phyloP scores from a whole-genome alignment of 176 grass and related monocot genomes.

The Cenchrus fungigraminus region DNA sequence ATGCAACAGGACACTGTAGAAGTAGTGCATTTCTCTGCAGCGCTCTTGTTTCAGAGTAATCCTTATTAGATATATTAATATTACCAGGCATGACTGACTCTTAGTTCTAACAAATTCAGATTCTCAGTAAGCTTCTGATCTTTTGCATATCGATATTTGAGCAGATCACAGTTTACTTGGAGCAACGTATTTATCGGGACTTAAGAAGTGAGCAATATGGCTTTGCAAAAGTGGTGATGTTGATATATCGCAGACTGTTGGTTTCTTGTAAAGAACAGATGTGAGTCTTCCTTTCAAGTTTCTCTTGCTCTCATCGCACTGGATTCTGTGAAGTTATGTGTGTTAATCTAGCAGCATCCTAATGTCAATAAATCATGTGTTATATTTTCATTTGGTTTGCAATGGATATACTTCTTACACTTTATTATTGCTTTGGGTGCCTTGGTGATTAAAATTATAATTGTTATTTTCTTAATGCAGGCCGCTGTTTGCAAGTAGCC shows the following conservation, averaged over 20 bases:
- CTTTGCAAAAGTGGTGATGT: slow-evolving; percentile 85
- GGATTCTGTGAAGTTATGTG: slow-evolving; percentile 8
- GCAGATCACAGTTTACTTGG: slow-evolving; percentile 90
- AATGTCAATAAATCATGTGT: slow-evolving; percentile 8
- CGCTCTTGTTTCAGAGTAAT: background rate
- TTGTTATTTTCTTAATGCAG: slow-evolving; percentile 53
- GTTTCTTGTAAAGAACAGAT: slow-evolving; percentile 95
- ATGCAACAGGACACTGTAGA: background rate
- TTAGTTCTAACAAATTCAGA: background rate
- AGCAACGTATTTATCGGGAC: slow-evolving; percentile 95
- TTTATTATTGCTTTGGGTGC: slow-evolving; percentile 31
- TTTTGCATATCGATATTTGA: slow-evolving; percentile 43
- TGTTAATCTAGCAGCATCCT: slow-evolving; percentile 11
- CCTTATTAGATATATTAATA: background rate
- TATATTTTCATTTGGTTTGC: slow-evolving; percentile 35
- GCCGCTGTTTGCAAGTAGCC: slow-evolving; percentile 94
- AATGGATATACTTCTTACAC: slow-evolving; percentile 1
- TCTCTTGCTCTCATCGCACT: background rate
- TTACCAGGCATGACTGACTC: background rate
- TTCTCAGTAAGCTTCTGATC: slow-evolving; percentile 1
- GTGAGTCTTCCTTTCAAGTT: slow-evolving; percentile 53
- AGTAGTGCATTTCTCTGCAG: background rate
- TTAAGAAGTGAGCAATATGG: slow-evolving; percentile 84
- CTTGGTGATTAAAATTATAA: slow-evolving; percentile 10
- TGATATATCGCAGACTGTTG: slow-evolving; percentile 89